These are phyloP conservation scores for Fusarium multiceps DNA, from an alignment of 2,329 filamentous ascomycete genomes.

Conservation along the genomic window DNA sequence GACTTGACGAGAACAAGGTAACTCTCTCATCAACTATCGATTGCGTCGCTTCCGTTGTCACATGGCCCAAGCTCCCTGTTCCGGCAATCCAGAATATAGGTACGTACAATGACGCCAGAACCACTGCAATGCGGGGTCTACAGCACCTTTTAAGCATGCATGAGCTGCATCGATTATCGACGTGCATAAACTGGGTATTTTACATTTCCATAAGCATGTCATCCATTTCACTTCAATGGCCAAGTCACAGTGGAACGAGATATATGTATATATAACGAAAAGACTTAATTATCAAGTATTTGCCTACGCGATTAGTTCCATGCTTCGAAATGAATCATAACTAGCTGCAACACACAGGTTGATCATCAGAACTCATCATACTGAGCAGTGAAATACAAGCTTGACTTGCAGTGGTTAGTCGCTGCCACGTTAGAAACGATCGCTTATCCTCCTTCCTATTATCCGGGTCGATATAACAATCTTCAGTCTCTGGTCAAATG, in stretches of 20 bases:
- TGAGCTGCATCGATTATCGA: constrained; percentile 34
- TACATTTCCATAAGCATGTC: constrained; percentile 1
- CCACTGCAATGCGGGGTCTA: constrained; percentile 32
- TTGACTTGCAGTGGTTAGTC: constrained; percentile 35
- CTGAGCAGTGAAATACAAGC: constrained; percentile 15
- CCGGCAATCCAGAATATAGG: background rate
- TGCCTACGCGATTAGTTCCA: constrained; percentile 46
- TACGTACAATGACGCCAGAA: constrained; percentile 39
- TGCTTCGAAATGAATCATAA: constrained; percentile 26
- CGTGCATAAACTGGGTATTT: constrained; percentile 33
- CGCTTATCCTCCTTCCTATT: constrained; percentile 6
- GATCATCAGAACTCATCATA: constrained; percentile 13
- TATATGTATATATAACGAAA: constrained; percentile 16
- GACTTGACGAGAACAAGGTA: constrained; percentile 25
- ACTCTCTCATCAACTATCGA: constrained; percentile 15
- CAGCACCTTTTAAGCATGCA: constrained; percentile 19
- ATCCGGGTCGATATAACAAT: constrained; percentile 7
- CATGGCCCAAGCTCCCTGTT: constrained; percentile 44
- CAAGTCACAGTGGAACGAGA: background rate
- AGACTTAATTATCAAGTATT: constrained; percentile 34
- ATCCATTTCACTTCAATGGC: background rate
- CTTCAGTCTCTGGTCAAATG: constrained; percentile 4
- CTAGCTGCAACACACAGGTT: constrained; percentile 21
- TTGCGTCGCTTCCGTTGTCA: constrained; percentile 37
- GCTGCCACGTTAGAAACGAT: constrained; percentile 33